phyloP scores from a whole-genome alignment of 257 asterid genomes.

The Coffea eugenioides region DNA sequence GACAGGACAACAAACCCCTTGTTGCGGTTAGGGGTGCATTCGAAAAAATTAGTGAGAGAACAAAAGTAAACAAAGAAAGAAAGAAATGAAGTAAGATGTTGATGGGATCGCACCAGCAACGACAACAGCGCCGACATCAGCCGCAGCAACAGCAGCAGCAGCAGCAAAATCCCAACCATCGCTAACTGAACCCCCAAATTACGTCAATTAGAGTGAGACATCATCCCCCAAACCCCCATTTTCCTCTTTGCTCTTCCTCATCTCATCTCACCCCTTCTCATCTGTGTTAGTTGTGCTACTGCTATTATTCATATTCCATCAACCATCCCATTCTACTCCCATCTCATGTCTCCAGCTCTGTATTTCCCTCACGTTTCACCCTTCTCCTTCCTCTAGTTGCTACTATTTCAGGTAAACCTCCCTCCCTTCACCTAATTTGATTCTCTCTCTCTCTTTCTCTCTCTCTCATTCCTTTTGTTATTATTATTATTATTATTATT shows the following conservation, averaged over 20 bases:
- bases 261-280: too few species aligned
- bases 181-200: constrained; percentile 10
- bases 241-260: too few species aligned
- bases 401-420: constrained; percentile 14
- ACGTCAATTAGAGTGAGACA: not conserved
- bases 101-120: constrained; percentile 60
- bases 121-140: constrained; percentile 5
- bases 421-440: not conserved
- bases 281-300: not conserved
- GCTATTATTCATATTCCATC: too few species aligned
- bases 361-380: not conserved
- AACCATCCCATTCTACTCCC: not conserved
- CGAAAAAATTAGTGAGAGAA: constrained; percentile 23
- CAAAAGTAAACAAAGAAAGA: not conserved
- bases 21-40: constrained; percentile 35
- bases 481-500: too few species aligned
- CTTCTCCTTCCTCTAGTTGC: not conserved
- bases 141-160: not conserved
- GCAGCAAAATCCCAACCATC: not conserved
- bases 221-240: too few species aligned
- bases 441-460: not conserved
- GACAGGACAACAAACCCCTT: constrained; percentile 56
- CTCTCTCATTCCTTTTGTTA: too few species aligned
- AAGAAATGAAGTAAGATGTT: constrained; percentile 8
- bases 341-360: constrained; percentile 11